phyloP scores from a whole-genome alignment of 768 basidiomycete species.

The Leccinum disarticulatum region DNA sequence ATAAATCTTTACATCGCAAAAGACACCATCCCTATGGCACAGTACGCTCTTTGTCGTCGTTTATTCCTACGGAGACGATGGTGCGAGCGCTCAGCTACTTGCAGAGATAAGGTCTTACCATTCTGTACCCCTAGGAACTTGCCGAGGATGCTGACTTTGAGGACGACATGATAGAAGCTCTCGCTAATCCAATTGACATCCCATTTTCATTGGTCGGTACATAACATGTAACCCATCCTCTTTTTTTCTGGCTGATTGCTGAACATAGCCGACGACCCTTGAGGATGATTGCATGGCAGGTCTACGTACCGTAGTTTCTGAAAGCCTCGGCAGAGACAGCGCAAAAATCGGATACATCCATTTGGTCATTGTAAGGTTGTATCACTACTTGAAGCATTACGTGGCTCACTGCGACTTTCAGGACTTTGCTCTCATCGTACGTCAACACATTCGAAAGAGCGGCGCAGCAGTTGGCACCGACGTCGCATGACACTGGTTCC shows the following conservation, averaged over 20 bases:
- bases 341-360: constrained; percentile 18
- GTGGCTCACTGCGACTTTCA: constrained; percentile 11
- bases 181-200: neutral
- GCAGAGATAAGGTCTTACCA: constrained; percentile 6
- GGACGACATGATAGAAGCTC: constrained; percentile 1
- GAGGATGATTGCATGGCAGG: constrained; percentile 23
- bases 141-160: constrained; percentile 11
- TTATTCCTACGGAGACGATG: constrained; percentile 3
- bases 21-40: constrained; percentile 26
- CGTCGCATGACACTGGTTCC: neutral
- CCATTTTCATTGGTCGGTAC: constrained; percentile 18
- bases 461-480: neutral
- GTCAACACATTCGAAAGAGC: constrained; percentile 9
- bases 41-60: neutral
- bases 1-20: constrained; percentile 14
- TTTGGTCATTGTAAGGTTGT: constrained; percentile 19
- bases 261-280: constrained; percentile 5
- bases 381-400: neutral
- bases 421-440: constrained; percentile 26
- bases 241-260: constrained; percentile 8
- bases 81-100: constrained; percentile 3
- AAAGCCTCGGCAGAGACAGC: constrained; percentile 20
- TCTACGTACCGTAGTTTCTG: constrained; percentile 21
- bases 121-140: constrained; percentile 12
- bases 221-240: neutral